Percentiles rank a stretch among this genome's conserved stretches.
Evolutionary conservation across 1,139 yeast species (phyloP).

Genomic region (Kodamaea ohmeri): DNA sequence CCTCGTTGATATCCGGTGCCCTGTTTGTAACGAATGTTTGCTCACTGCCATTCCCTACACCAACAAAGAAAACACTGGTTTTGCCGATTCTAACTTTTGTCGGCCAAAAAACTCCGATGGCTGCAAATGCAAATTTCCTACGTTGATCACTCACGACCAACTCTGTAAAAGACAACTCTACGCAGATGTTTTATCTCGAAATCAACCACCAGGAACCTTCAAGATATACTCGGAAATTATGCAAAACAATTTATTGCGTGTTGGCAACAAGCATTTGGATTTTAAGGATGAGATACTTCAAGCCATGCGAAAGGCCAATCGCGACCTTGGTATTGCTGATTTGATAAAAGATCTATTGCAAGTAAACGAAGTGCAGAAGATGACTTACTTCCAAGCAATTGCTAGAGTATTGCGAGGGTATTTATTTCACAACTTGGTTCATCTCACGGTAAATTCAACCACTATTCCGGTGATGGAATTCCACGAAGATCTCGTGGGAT

Average conservation of each 20-base stretch:
- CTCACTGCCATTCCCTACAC: slow-evolving; percentile 17
- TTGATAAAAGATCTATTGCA: neutral
- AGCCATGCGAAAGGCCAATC: neutral
- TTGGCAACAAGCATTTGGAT: neutral
- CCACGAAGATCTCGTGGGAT: slow-evolving; percentile 12
- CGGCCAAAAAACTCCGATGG: slow-evolving; percentile 2
- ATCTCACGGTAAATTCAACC: slow-evolving; percentile 16
- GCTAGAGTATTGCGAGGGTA: slow-evolving; percentile 11
- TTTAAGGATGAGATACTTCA: neutral
- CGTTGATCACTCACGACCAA: slow-evolving; percentile 3
- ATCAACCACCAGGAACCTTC: neutral
- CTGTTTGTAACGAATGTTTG: slow-evolving; percentile 17
- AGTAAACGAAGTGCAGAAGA: neutral
- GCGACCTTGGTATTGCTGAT: neutral
- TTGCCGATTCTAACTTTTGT: slow-evolving; percentile 15
- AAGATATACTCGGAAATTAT: neutral
- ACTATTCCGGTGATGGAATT: slow-evolving; percentile 2
- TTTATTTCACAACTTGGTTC: slow-evolving; percentile 20
- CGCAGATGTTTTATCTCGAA: neutral
- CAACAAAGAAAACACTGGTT: slow-evolving; percentile 20
- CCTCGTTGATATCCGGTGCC: slow-evolving; percentile 17
- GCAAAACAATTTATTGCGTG: neutral
- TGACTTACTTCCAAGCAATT: neutral
- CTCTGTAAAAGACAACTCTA: slow-evolving; percentile 5
- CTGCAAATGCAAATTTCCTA: slow-evolving; percentile 1